Evolutionary conservation across 352 stramenopile species (phyloP).

Genomic region (Globisporangium sylvaticum): DNA sequence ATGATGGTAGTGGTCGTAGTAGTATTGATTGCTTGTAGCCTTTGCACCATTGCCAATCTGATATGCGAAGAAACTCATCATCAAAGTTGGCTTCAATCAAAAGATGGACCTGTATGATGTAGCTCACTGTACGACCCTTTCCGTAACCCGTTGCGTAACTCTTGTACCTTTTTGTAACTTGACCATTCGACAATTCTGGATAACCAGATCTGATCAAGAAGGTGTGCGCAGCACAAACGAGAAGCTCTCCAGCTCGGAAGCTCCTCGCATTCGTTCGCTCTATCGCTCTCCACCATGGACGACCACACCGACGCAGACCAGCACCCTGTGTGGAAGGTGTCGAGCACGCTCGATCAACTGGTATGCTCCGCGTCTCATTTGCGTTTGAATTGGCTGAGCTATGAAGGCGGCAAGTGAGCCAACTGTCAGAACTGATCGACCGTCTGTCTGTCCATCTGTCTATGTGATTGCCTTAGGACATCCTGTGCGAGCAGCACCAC

Average conservation of each 20-base stretch:
- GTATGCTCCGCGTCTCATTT: slow-evolving; percentile 16
- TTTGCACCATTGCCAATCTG: too few relatives aligned
- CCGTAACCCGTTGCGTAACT: neutral
- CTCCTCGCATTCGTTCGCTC: too few relatives aligned
- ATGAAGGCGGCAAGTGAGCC: neutral
- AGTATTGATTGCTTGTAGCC: neutral
- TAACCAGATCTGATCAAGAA: neutral
- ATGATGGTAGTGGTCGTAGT: neutral
- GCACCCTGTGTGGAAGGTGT: slow-evolving; percentile 57
- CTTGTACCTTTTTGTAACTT: too few relatives aligned
- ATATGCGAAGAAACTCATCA: neutral
- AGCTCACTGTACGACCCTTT: neutral
- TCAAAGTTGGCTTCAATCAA: neutral
- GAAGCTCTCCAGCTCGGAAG: neutral
- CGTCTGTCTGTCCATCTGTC: neutral
- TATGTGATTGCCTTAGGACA: slow-evolving; percentile 21
- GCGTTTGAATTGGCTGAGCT: neutral
- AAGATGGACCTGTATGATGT: neutral
- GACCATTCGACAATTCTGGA: neutral
- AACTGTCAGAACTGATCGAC: neutral
- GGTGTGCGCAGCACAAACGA: neutral
- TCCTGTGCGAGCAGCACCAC: slow-evolving; percentile 55
- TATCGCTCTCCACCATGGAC: neutral
- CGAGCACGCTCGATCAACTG: slow-evolving; percentile 38
- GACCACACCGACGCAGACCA: neutral